These are phyloP conservation scores for Sporothrix euskadiensis DNA, from an alignment of 2,329 filamentous ascomycete genomes.

Conservation along the genomic window DNA sequence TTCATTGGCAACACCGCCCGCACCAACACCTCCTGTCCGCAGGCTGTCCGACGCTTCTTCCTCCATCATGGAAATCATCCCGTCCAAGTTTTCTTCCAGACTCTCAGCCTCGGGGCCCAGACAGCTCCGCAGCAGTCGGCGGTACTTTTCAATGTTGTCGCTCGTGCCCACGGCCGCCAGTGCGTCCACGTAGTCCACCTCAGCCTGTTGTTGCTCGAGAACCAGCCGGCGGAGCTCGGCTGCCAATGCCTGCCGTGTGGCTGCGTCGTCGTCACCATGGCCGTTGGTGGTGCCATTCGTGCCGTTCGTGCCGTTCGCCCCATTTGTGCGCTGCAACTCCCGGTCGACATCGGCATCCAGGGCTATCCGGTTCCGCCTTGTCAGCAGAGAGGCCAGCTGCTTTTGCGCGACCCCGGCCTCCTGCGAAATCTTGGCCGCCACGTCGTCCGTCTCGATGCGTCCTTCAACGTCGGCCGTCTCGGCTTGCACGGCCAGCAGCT, in stretches of 20 bases:
- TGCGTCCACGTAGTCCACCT: slow-evolving; percentile 68
- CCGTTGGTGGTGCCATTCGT: slow-evolving; percentile 21
- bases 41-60: slow-evolving; percentile 55
- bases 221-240: slow-evolving; percentile 59
- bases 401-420: slow-evolving; percentile 52
- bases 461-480: slow-evolving; percentile 60
- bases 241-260: slow-evolving; percentile 59
- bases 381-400: slow-evolving; percentile 40
- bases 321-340: slow-evolving; percentile 47
- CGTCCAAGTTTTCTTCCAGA: slow-evolving; percentile 64
- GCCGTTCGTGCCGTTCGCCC: slow-evolving; percentile 44
- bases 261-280: slow-evolving; percentile 47
- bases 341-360: slow-evolving; percentile 55
- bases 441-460: slow-evolving; percentile 57
- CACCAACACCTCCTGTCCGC: slow-evolving; percentile 9
- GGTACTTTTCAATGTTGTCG: slow-evolving; percentile 73
- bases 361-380: slow-evolving; percentile 55
- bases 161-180: slow-evolving; percentile 68
- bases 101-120: slow-evolving; percentile 68
- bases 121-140: slow-evolving; percentile 66
- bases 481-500: slow-evolving; percentile 62
- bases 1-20: slow-evolving; percentile 17
- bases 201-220: slow-evolving; percentile 60
- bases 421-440: slow-evolving; percentile 51
- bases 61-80: slow-evolving; percentile 63